Evolutionary conservation across 2,329 filamentous ascomycete species (phyloP).

Genomic region (Exophiala lecanii-corni): DNA sequence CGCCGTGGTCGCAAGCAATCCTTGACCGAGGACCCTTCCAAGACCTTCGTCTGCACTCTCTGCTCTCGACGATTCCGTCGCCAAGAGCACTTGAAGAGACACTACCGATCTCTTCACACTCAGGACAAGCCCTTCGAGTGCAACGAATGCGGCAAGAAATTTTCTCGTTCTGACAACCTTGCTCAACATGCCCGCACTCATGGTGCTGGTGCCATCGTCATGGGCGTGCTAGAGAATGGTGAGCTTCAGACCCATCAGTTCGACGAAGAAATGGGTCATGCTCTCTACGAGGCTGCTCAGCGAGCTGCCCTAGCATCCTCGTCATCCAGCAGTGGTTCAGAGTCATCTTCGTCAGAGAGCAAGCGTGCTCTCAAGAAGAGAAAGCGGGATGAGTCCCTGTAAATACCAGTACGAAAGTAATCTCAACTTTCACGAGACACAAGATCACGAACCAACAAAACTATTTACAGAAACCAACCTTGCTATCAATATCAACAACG

Average conservation of each 20-base stretch:
- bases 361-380: slow-evolving; percentile 67
- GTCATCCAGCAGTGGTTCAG: slow-evolving; percentile 38
- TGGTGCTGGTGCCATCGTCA: slow-evolving; percentile 80
- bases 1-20: slow-evolving; percentile 98
- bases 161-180: slow-evolving; percentile 95
- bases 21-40: slow-evolving; percentile 92
- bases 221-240: slow-evolving; percentile 76
- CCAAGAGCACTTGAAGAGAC: slow-evolving; percentile 96
- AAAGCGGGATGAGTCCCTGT: slow-evolving; percentile 57
- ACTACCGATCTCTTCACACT: slow-evolving; percentile 97
- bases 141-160: slow-evolving; percentile 97
- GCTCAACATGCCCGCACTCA: slow-evolving; percentile 94
- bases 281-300: slow-evolving; percentile 75
- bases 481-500: slow-evolving; percentile 12
- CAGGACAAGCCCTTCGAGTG: slow-evolving; percentile 99
- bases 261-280: slow-evolving; percentile 67
- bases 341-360: slow-evolving; percentile 35
- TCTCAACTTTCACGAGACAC: slow-evolving; percentile 17
- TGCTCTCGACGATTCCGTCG: slow-evolving; percentile 97
- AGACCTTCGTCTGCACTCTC: slow-evolving; percentile 94
- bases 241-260: slow-evolving; percentile 47
- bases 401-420: slow-evolving; percentile 17
- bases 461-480: slow-evolving; percentile 5
- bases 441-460: slow-evolving; percentile 20
- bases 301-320: slow-evolving; percentile 61